These are phyloP conservation scores for Linum tenue DNA, from an alignment of 345 rosid species.

Conservation along the genomic window DNA sequence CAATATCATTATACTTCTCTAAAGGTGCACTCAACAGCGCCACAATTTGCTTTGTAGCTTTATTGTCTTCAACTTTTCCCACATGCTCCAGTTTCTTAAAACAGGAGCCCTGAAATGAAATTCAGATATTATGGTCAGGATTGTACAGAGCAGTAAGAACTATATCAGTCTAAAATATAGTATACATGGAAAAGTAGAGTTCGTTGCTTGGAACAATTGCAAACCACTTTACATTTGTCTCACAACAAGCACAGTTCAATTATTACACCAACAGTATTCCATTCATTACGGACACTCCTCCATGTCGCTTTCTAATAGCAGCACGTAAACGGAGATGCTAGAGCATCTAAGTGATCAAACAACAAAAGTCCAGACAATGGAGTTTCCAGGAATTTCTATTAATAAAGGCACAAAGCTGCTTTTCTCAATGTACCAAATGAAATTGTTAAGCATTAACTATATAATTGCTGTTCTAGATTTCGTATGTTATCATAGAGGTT, in stretches of 20 bases:
- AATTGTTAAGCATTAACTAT: not conserved
- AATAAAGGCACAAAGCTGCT: not conserved
- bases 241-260: not conserved
- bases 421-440: too few species aligned
- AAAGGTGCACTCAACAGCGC: conserved; percentile 93
- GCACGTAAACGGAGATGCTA: not conserved
- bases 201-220: too few species aligned
- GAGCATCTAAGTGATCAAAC: not conserved
- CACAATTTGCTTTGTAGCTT: conserved; percentile 87
- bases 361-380: not conserved
- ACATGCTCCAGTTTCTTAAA: conserved; percentile 60
- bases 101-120: conserved; percentile 77
- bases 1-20: conserved; percentile 91
- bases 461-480: too few species aligned
- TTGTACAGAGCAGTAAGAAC: too few species aligned
- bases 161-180: not conserved
- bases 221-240: not conserved
- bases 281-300: not conserved
- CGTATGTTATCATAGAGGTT: not conserved
- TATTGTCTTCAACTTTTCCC: conserved; percentile 76
- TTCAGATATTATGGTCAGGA: not conserved
- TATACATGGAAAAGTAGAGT: too few species aligned
- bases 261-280: not conserved
- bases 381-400: not conserved
- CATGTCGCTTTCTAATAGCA: not conserved